These are phyloP conservation scores for Taphrina wiesneri DNA, from an alignment of 1,139 yeast genomes.

Conservation along the genomic window DNA sequence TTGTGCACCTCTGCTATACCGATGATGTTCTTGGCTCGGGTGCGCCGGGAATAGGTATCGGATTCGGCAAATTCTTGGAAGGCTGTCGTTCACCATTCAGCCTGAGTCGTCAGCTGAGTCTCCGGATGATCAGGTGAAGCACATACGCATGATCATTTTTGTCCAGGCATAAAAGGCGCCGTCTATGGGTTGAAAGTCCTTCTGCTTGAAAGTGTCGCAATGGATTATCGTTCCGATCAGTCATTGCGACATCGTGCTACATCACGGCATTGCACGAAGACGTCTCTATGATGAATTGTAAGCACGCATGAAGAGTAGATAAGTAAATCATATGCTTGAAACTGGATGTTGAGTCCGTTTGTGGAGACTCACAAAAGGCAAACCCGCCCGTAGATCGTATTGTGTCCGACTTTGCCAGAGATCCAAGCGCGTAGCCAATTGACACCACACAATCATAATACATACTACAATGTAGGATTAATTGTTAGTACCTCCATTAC, in stretches of 20 bases:
- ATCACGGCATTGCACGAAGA: neutral
- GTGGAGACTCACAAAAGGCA: neutral
- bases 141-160: neutral
- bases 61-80: neutral
- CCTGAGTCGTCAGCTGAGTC: neutral
- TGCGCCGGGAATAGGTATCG: neutral
- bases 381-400: neutral
- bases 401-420: neutral
- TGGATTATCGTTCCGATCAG: conserved; percentile 1
- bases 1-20: neutral
- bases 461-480: too few species aligned
- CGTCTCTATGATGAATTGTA: neutral
- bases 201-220: conserved; percentile 5
- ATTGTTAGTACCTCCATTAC: too few species aligned
- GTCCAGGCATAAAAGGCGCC: conserved; percentile 1
- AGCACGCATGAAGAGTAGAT: neutral
- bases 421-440: neutral
- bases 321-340: too few species aligned
- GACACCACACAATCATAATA: neutral
- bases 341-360: neutral
- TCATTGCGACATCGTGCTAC: neutral
- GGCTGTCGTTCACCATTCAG: neutral
- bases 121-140: neutral
- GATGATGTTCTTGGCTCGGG: neutral
- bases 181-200: neutral